Evolutionary conservation across 2,329 filamentous ascomycete genomes (phyloP), one percentile per base, ranked within the genome.

Genomic region (Periconia sp.): DNA sequence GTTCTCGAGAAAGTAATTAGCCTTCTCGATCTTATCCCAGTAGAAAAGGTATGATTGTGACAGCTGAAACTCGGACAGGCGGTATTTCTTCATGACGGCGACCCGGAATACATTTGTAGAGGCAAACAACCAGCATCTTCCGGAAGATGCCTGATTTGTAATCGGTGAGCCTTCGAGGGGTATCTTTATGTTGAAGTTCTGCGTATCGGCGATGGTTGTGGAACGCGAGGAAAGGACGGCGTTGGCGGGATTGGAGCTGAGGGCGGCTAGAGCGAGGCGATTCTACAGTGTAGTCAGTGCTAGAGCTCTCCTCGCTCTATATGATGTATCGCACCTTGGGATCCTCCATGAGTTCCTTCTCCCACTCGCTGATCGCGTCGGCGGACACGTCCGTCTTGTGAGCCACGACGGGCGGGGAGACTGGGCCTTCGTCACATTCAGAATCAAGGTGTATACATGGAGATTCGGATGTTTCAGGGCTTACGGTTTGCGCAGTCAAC

Each of bases 1-100:
- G 60, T 88, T 87, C 71, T 95, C 89, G 13, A 95, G 79, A 73
- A 95, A 95, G 76, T 82, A 95, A 69, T 95, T 95, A 7, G 87
- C 80, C 71, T 95, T 95, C 70, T 96, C 91, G 15, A 95, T 82
- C 74, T 95, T 95, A 69, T 96, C 91, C 86, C 88, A 95, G 78
- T 90, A 95, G 74, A 92, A 95, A 4, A 95, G 79, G 61, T 95
- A 95, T 1, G 86, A 79, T 71, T 95, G 91, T 21, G 86, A 91
- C n/a, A 96, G 78, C 75, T 95, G 88, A 60, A 95, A 95, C 39
- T 81, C 77, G 33, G 85, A 81, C 15, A 95, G 80, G 51, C 84
- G 82, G 70, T 95, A 88, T 59, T 86, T 86, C 70, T 88, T 87
- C 86, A 94, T 92, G 33, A 95, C 77, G 1, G 89, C 87, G n/a